A percentile compares a stretch with the other conserved stretches of the same genome.
Conservation (phyloP, 305 asterid species). For the Fraxinus ornus region DNA sequence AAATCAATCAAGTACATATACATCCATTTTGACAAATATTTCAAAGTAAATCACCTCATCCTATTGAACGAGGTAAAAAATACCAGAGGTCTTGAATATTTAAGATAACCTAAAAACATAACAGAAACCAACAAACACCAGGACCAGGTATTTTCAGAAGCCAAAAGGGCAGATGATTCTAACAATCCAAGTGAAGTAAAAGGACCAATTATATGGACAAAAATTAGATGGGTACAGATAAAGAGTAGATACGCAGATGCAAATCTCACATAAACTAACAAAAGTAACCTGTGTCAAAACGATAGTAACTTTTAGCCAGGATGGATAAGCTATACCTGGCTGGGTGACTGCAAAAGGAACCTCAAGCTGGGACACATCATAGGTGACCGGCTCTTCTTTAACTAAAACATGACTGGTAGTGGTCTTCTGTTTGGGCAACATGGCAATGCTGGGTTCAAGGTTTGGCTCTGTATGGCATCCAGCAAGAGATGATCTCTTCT, state of each 20-base stretch:
- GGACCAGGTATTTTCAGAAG: not conserved
- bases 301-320: slow-evolving; percentile 9
- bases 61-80: slow-evolving; percentile 12
- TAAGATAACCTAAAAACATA: not conserved
- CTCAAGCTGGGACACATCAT: slow-evolving; percentile 31
- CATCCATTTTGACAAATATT: not conserved
- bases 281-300: slow-evolving; percentile 6
- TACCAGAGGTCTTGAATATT: not conserved
- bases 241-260: not conserved
- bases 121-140: not conserved
- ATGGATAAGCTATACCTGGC: slow-evolving; percentile 43
- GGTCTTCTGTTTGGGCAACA: slow-evolving; percentile 29
- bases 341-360: slow-evolving; percentile 30
- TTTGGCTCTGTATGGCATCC: slow-evolving; percentile 26
- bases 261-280: not conserved
- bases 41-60: not conserved
- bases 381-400: slow-evolving; percentile 37
- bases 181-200: slow-evolving; percentile 12
- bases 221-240: not conserved
- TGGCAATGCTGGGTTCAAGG: slow-evolving; percentile 23
- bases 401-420: slow-evolving; percentile 31
- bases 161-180: slow-evolving; percentile 5
- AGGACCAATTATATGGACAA: slow-evolving; percentile 22
- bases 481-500: slow-evolving; percentile 28
- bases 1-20: slow-evolving; percentile 5